Percentiles rank a stretch among this genome's conserved stretches.
phyloP scores from a whole-genome alignment of 768 basidiomycete genomes.

The Ramaria sp. region DNA sequence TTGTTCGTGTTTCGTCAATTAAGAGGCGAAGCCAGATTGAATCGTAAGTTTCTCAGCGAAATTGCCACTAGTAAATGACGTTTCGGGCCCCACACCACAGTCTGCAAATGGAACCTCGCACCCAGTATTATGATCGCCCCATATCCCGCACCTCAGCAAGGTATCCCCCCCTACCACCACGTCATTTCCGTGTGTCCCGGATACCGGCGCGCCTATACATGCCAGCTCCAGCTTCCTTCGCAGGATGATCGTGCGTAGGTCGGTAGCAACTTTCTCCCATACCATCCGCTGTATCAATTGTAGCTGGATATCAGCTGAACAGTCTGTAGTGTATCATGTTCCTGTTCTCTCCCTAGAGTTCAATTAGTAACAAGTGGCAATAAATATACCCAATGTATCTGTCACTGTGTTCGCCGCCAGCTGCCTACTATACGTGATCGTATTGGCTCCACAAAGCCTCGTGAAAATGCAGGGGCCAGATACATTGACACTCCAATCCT shows the following conservation, averaged over 20 bases:
- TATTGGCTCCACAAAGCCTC: constrained; percentile 54
- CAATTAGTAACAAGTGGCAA: background rate
- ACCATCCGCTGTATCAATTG: background rate
- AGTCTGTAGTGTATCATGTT: background rate
- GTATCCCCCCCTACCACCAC: background rate
- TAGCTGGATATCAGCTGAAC: no score
- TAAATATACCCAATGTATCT: background rate
- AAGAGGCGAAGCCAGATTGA: background rate
- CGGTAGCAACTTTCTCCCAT: background rate
- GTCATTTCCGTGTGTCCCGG: background rate
- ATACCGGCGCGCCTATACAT: background rate
- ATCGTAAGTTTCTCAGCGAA: background rate
- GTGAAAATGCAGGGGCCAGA: constrained; percentile 62
- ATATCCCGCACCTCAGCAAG: background rate
- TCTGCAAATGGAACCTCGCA: background rate
- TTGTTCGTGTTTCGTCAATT: background rate
- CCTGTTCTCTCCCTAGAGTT: background rate
- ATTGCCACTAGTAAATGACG: background rate
- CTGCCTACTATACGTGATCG: constrained; percentile 20
- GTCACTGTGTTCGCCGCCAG: constrained; percentile 2
- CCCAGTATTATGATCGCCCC: background rate
- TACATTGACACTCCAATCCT: constrained; percentile 66
- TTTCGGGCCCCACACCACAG: background rate
- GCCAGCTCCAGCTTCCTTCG: background rate
- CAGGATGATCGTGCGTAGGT: background rate